These are phyloP conservation scores for Termitomyces sp. DNA, from an alignment of 768 basidiomycete species.

Conservation along the genomic window DNA sequence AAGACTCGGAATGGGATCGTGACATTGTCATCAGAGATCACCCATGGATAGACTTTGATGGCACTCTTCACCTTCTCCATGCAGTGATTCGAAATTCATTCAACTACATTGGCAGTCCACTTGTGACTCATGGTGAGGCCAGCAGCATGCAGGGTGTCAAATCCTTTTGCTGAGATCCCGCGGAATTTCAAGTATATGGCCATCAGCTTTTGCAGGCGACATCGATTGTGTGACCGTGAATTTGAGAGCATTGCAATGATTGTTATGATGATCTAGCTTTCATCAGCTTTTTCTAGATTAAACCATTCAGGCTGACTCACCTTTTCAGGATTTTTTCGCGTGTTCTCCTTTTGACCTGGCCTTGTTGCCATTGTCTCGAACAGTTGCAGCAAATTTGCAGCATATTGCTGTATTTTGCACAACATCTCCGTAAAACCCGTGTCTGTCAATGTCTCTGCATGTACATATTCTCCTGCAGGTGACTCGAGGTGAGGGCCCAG, in stretches of 20 bases:
- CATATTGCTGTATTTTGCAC: constrained; percentile 8
- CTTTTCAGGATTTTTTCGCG: too few relatives aligned
- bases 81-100: constrained; percentile 19
- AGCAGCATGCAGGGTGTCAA: constrained; percentile 33
- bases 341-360: not conserved
- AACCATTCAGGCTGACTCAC: not conserved
- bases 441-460: not conserved
- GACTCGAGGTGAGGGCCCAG: not conserved
- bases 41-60: constrained; percentile 26
- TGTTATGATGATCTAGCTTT: constrained; percentile 17
- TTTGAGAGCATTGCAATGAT: constrained; percentile 26
- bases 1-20: constrained; percentile 31
- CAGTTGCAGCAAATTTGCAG: constrained; percentile 11
- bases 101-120: constrained; percentile 26
- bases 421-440: constrained; percentile 4
- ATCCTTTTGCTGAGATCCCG: constrained; percentile 32
- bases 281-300: constrained; percentile 20
- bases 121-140: constrained; percentile 38
- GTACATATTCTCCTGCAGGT: not conserved
- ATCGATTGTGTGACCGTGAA: constrained; percentile 21
- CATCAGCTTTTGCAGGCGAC: constrained; percentile 26
- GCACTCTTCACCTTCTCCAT: constrained; percentile 20
- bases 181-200: constrained; percentile 34
- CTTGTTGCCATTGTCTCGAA: constrained; percentile 5
- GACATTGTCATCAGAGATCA: constrained; percentile 34